Evolutionary conservation across 805 yeast genomes (phyloP).

Genomic region (Hanseniaspora lindneri): DNA sequence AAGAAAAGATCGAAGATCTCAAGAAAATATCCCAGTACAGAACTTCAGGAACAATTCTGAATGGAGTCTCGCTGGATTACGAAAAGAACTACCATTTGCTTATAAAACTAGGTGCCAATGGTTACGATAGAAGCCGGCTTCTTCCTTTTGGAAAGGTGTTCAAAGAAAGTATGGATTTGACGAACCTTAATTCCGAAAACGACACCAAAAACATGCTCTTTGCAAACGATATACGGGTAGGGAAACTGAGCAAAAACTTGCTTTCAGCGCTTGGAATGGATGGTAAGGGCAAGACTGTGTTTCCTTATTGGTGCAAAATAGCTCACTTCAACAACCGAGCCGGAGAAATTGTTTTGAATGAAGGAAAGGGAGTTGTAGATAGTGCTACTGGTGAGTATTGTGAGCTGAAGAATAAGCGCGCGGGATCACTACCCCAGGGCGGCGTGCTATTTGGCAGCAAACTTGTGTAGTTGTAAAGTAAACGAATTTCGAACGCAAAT

Average conservation of each 20-base stretch:
- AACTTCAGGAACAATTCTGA: background rate
- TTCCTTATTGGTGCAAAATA: conserved; percentile 14
- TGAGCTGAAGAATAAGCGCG: background rate
- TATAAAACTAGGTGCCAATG: background rate
- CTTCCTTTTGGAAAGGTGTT: background rate
- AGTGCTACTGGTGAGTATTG: background rate
- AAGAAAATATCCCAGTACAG: background rate
- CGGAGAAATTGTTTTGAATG: background rate
- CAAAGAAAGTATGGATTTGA: background rate
- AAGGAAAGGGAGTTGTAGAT: conserved; percentile 10
- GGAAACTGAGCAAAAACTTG: background rate
- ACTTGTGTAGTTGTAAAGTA: background rate
- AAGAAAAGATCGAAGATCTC: conserved; percentile 1
- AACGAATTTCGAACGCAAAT: background rate
- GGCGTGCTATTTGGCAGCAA: conserved; percentile 5
- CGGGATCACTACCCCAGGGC: no score
- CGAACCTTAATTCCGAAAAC: background rate
- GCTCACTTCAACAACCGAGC: conserved; percentile 6
- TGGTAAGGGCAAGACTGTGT: background rate
- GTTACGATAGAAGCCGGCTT: background rate
- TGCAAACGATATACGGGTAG: conserved; percentile 1
- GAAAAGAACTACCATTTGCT: background rate
- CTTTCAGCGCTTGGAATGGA: background rate
- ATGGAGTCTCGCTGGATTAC: background rate
- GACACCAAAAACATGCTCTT: background rate